Base-by-base conservation (phyloP, 306 rosid species). In the Boehmeria nivea region DNA sequence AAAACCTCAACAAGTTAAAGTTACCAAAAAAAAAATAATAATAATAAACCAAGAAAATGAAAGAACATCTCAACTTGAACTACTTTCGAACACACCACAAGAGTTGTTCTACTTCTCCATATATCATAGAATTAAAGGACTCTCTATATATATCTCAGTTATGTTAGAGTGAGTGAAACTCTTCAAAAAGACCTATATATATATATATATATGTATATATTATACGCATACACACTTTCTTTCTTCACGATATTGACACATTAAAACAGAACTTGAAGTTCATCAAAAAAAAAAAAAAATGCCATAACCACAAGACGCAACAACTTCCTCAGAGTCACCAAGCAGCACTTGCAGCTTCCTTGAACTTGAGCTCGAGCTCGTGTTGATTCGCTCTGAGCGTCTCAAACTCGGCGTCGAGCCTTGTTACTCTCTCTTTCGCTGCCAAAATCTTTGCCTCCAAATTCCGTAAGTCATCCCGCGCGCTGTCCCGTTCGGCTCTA, bases 261-360 rank as follows among this genome's bases (percentile, higher is more conserved):
- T 21, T 12, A 23, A 43, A 26, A 6, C 23, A 6, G n/a, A n/a
- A n/a, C 18, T 0, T 2, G 6, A 40, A 31, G 36, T 31, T 31
- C 9, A 31, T 31, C 36, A 31, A 31, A 31, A 1, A 6, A 10
- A 31, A 31, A 31, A 10, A 53, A 60, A 56, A 33, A 8, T 18
- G 76, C 33, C 67, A 62, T 65, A 1, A 38, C 57, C 62, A 58
- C 67, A 12, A 81, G 34, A 6, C 1, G 20, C 51, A 36, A 57
- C 72, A 61, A 17, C 43, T 76, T 70, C 45, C 17, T n/a, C 16
- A 40, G n/a, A 11, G 7, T 68, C 67, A 73, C 88, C 88, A 84
- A 53, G 83, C 60, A 74, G 83, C 65, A 48, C 45, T 57, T 3
- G 76, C 79, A 39, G 78, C 37, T 54, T 73, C 76, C 60, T 56